Evolutionary conservation across 352 stramenopile genomes (phyloP), one percentile per base, ranked within the genome.

Genomic region (Achlya hypogyna): DNA sequence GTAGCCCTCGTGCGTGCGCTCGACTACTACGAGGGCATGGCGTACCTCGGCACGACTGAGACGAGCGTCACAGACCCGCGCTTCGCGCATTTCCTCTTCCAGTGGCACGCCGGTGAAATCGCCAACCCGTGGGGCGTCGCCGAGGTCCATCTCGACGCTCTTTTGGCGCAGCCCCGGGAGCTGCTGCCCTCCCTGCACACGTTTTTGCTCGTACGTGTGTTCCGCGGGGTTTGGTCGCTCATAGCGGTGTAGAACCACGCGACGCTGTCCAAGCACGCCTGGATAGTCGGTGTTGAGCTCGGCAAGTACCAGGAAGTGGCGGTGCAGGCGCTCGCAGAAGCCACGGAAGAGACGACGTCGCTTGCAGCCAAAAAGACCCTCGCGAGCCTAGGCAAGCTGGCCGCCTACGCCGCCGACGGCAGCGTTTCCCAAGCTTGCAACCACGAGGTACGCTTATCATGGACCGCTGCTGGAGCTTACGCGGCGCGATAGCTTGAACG

Each of bases 11-110:
- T 67, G 14, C 40, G 28, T 20, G 40, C 60, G 32, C 51, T 67
- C 16, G 60, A 67, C 22, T 95, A 91, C 71, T 91, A 83, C 42
- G 84, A 95, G 76, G 82, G 79, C 34, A 93, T 95, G 81, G 78
- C 88, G 22, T 90, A 84, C 65, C 51, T 95, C 14, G 70, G 77
- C 12, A 86, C 79, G 28, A 72, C 75, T 10, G 81, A 92, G 72
- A 91, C 90, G 68, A 88, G 79, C 70, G 75, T 78, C 18, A 77
- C 74, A 20, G 72, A 81, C 52, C 68, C 85, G 20, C 75, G 74
- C 0, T 91, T 89, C 25, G 63, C 81, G 35, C 54, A 81, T 23
- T 93, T 93, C 40, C 58, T 92, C 4, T 89, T 82, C 56, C 73
- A 75, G 29, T 95, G 86, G 86, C 91, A 89, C 62, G 84, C 81